Base-by-base conservation (phyloP, 23 red algal species). In the Gracilariopsis chorda region DNA sequence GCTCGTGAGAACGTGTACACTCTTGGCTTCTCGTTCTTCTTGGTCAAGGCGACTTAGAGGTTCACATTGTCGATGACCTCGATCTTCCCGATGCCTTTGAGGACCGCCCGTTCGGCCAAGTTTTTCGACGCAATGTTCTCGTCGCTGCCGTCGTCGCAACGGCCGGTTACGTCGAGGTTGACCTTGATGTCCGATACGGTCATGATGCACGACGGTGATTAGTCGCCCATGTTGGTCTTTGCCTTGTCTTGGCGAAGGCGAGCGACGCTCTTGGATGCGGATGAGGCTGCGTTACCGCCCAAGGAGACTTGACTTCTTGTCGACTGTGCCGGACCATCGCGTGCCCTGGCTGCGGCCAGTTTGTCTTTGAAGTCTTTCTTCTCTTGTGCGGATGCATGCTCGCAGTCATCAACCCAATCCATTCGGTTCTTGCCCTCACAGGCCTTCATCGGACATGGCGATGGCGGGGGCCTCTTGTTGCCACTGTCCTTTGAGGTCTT, bases 121-220 rank as follows among this genome's bases (percentile, higher is more conserved):
- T 11, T 67, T 6, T 51, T 12, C 55, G 79, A 84, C 29, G 48
- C 3, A n/a, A 84, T 60, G 29, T n/a, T 63, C 21, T 86, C 59
- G 48, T 86, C 81, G 46, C 59, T 71, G 55, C 59, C 62, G 40
- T 86, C 81, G 43, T 86, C 81, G 29, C 81, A 86, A 16, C 81
- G 56, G 3, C 57, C 81, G 58, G 80, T 67, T 20, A 40, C 57
- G 0, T 67, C 53, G 55, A 67, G 10, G 3, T 14, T 42, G 24
- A 57, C 39, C 80, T 43, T 65, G 80, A 6, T n/a, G 27, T 84
- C 80, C 33, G 56, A 67, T 5, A 84, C 56, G 21, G 20, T 84
- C 78, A 82, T 82, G 0, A 1, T 82, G 48, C 78, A 82, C 1
- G 78, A 82, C 78, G 48, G 78, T 60, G 78, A 82, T 8, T 59